phyloP scores from a whole-genome alignment of 164 flowering plant genomes.

The Amborella trichopoda region DNA sequence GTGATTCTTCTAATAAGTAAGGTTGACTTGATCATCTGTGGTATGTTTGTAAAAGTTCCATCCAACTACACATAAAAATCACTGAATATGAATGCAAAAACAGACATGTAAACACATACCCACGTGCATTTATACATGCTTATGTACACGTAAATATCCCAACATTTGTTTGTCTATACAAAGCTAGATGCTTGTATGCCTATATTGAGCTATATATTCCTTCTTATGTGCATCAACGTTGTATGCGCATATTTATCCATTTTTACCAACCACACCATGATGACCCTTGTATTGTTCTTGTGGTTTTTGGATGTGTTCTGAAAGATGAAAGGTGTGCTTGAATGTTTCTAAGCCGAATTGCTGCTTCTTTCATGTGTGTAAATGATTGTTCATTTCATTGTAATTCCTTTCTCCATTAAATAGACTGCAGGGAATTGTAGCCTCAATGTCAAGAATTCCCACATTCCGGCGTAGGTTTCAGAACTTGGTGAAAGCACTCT shows the following conservation, averaged over 20 bases:
- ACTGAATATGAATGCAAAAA: background rate
- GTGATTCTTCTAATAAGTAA: no score
- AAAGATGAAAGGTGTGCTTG: background rate
- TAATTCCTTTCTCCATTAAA: conserved; percentile 1
- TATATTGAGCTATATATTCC: no score
- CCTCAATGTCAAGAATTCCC: conserved; percentile 71
- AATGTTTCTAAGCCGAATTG: background rate
- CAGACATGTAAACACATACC: no score
- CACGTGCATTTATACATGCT: no score
- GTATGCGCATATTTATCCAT: no score
- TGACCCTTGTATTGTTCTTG: background rate
- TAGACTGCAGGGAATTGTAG: conserved; percentile 82
- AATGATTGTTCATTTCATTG: background rate
- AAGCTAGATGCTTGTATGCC: no score
- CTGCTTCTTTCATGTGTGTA: no score
- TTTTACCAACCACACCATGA: no score
- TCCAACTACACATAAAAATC: background rate
- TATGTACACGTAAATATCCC: no score
- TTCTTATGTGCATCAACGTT: no score
- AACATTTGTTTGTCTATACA: no score
- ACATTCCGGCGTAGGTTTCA: conserved; percentile 71
- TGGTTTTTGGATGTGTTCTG: background rate
- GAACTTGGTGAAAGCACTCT: conserved; percentile 52
- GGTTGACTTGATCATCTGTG: no score
- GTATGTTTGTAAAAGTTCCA: background rate